These are phyloP conservation scores for Talaromyces ruber DNA, from an alignment of 495 filamentous ascomycete genomes.

Conservation along the genomic window DNA sequence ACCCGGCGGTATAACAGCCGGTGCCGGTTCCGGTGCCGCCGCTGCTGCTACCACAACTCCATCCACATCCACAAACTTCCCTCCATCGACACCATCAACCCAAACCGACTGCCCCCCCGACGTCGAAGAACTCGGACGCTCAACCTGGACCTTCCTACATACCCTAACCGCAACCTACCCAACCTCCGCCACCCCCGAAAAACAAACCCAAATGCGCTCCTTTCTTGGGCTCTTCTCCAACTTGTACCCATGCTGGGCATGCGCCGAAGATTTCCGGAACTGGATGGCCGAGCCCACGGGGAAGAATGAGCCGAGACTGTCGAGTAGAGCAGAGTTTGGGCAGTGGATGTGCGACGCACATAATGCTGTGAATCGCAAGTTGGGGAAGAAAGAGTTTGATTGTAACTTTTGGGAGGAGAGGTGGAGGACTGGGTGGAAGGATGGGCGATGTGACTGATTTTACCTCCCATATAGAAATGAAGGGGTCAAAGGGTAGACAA, in stretches of 20 bases:
- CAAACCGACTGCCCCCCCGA: constrained; percentile 43
- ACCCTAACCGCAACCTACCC: constrained; percentile 86
- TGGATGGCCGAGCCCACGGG: constrained; percentile 65
- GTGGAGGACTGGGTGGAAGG: constrained; percentile 90
- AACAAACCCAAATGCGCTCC: constrained; percentile 66
- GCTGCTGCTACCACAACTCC: constrained; percentile 9
- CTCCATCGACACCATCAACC: constrained; percentile 11
- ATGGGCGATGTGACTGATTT: constrained; percentile 54
- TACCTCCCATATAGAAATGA: not conserved
- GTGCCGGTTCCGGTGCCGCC: constrained; percentile 7
- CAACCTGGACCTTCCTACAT: constrained; percentile 89
- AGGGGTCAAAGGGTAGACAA: constrained; percentile 3
- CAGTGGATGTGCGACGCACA: constrained; percentile 96
- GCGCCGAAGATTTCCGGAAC: constrained; percentile 79
- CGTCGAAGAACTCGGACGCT: constrained; percentile 73
- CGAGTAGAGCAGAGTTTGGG: constrained; percentile 67
- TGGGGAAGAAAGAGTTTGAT: constrained; percentile 89
- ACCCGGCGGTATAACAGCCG: constrained; percentile 7
- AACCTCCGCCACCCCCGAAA: constrained; percentile 44
- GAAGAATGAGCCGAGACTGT: constrained; percentile 56
- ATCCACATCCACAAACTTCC: constrained; percentile 20
- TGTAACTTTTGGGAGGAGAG: constrained; percentile 87
- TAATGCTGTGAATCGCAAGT: constrained; percentile 91
- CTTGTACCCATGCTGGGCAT: constrained; percentile 91
- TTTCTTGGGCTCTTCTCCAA: constrained; percentile 75